These are phyloP conservation scores for Talaromyces thailandensis DNA, from an alignment of 495 filamentous ascomycete genomes.

Conservation along the genomic window DNA sequence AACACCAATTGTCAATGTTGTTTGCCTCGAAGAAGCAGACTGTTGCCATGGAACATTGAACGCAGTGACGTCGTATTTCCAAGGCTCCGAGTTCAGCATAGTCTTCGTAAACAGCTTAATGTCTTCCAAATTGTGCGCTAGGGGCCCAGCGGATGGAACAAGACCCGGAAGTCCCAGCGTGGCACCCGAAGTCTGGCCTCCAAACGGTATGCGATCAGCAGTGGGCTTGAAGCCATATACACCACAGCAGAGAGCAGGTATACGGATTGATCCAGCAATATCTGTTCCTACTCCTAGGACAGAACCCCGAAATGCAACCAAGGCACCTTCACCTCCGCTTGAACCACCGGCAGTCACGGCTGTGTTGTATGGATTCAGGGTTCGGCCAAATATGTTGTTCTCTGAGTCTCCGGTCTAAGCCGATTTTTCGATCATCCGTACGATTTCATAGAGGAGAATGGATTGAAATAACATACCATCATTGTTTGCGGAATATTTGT, in stretches of 20 bases:
- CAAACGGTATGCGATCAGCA: constrained; percentile 50
- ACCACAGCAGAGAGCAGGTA: constrained; percentile 55
- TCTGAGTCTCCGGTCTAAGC: constrained; percentile 43
- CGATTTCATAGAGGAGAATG: background rate
- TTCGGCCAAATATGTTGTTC: constrained; percentile 39
- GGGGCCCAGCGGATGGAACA: constrained; percentile 40
- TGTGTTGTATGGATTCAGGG: constrained; percentile 48
- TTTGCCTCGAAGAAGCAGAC: background rate
- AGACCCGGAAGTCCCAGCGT: constrained; percentile 78
- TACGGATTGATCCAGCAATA: constrained; percentile 57
- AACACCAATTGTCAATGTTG: constrained; percentile 14
- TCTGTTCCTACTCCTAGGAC: constrained; percentile 61
- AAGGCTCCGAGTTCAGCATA: constrained; percentile 40
- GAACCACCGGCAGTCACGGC: constrained; percentile 51
- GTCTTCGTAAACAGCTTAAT: constrained; percentile 48
- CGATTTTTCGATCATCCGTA: background rate
- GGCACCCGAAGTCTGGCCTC: constrained; percentile 30
- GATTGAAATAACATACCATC: constrained; percentile 18
- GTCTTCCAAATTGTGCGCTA: constrained; percentile 44
- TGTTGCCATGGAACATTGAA: constrained; percentile 8
- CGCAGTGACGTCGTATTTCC: constrained; percentile 32
- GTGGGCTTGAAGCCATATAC: constrained; percentile 60
- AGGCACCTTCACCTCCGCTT: constrained; percentile 57
- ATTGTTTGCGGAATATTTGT: constrained; percentile 50
- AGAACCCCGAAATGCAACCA: constrained; percentile 50